A percentile compares a stretch with the other conserved stretches of the same genome.
phyloP scores from a whole-genome alignment of 495 filamentous ascomycete genomes.

The Neurospora tetraspora region DNA sequence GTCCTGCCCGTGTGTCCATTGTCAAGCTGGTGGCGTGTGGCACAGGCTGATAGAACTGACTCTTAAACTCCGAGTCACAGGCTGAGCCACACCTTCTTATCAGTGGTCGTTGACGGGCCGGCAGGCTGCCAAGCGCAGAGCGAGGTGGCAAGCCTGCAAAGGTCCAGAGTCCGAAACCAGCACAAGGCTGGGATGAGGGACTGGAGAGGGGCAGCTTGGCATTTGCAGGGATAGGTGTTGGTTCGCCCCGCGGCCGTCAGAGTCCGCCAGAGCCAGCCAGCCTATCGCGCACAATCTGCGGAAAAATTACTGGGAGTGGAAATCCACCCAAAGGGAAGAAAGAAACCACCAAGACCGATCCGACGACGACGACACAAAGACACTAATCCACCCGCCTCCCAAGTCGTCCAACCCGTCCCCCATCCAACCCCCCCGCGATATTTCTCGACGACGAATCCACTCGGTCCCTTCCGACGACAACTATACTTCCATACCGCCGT shows the following conservation, averaged over 20 bases:
- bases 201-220: not conserved
- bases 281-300: constrained; percentile 28
- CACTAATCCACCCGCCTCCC: not conserved
- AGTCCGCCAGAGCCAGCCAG: not conserved
- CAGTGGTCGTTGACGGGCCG: not conserved
- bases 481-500: not conserved
- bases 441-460: constrained; percentile 2
- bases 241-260: not conserved
- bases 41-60: not conserved
- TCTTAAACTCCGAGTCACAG: not conserved
- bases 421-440: constrained; percentile 1
- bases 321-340: constrained; percentile 13
- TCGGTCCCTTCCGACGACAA: constrained; percentile 1
- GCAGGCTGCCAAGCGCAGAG: not conserved
- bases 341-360: constrained; percentile 4
- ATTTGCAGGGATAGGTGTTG: not conserved
- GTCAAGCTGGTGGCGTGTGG: not conserved
- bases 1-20: not conserved
- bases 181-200: not conserved
- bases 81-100: not conserved
- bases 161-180: not conserved
- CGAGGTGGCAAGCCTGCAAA: not conserved
- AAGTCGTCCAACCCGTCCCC: not conserved
- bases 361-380: constrained; percentile 1
- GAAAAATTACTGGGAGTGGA: constrained; percentile 21